Evolutionary conservation across 1,284 basidiomycete genomes (phyloP), one percentile per base, ranked within the genome.

Genomic region (Rhodotorula sp.): DNA sequence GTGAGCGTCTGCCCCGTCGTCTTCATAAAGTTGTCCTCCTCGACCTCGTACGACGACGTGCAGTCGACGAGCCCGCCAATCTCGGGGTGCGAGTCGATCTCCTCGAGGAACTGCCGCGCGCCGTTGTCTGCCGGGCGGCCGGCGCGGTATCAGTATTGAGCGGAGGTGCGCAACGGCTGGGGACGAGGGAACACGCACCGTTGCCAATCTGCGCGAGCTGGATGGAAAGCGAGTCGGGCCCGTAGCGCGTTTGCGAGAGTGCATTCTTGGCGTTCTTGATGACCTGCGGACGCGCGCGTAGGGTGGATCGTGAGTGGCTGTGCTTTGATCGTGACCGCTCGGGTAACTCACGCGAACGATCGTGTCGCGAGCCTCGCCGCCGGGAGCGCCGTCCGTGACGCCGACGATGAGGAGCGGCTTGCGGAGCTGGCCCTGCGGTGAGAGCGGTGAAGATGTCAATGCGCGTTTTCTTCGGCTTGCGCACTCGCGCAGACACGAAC

Each of bases 321-420:
- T 25, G 21, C 9, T 9, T 82, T 82, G 57, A 81, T 81, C 71
- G 79, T 79, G 62, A 82, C 74, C 61, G 81, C 78, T 63, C 13
- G 25, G 14, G 16, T n/a, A 21, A 46, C 59, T n/a, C 59, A 81
- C 80, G 63, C 80, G 78, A 64, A 59, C 53, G 70, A 61, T 53
- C 44, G 60, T 61, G 61, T 64, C 17, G 34, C 61, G 55, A 45
- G 52, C 56, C 27, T 63, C 67, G 21, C 67, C 61, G 27, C 54
- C 61, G 34, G 62, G 66, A 14, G 66, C 61, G 34, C 70, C 70
- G 44, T 71, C 70, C 10, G 64, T 71, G 34, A 71, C 61, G 68
- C 77, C 75, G 67, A 85, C 81, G 74, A 84, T 78, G 45, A 85
- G 73, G 25, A 85, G 78, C 14, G 84, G 84, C 78, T 85, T 85